Evolutionary conservation across 2,329 filamentous ascomycete species (phyloP), one percentile per base, ranked within the genome.

Genomic region (Penicillium sp.): DNA sequence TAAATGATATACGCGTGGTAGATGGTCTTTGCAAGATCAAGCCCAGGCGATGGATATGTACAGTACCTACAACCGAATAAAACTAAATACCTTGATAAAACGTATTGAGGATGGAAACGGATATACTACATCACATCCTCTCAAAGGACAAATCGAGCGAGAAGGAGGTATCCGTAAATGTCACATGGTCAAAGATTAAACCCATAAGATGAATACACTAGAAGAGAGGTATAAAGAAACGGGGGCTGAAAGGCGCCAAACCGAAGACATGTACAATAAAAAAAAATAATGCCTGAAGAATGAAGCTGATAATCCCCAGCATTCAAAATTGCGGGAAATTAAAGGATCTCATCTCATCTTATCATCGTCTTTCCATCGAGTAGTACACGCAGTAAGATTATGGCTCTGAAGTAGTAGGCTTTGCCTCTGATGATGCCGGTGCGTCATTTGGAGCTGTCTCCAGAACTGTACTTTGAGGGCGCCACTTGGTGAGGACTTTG

Each of bases 401-500:
- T 60, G 47, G 47, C 36, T 52, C 53, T 27, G 59, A 31, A 25
- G 57, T 41, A 23, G 38, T 43, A 21, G 58, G 42, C 44, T 58
- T 56, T n/a, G 38, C 39, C 47, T 64, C 61, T 15, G 39, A 39
- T 48, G 65, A 12, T 15, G 53, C 54, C 4, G 42, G 29, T 23
- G 52, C 44, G 3, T 48, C 56, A 36, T 61, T 58, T 58, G 61
- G n/a, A 29, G 36, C 38, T 19, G 50, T 21, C 42, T 68, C 64
- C 33, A 63, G 54, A 13, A 66, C 63, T 15, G 61, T 45, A 4
- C 78, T 75, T 29, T 79, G 75, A 0, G 85, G 84, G 54, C 82
- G 77, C 81, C 82, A 86, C 64, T 78, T 83, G 10, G 70, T 71
- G 12, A 87, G 74, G 50, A 86, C 70, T 67, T 85, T 86, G 53